A percentile compares a stretch with the other conserved stretches of the same genome.
Conservation (phyloP, 192 early-diverging fungal species). For the Mortierella claussenii region DNA sequence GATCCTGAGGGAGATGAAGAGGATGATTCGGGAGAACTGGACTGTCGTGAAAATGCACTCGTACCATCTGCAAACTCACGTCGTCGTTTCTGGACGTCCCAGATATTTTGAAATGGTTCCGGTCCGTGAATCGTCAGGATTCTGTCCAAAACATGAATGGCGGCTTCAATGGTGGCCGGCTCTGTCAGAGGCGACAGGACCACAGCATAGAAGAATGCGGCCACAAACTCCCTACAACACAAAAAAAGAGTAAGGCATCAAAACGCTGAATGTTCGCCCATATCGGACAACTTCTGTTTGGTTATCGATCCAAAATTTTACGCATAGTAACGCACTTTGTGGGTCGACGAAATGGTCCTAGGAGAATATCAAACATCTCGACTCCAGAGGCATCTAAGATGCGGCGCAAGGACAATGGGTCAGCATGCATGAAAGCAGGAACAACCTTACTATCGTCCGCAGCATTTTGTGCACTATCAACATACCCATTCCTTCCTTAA, state of each 20-base stretch:
- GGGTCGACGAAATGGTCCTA: conserved; percentile 40
- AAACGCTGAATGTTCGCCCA: too few species aligned
- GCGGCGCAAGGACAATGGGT: neutral
- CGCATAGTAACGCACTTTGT: too few species aligned
- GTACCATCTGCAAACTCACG: conserved; percentile 40
- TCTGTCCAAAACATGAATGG: conserved; percentile 37
- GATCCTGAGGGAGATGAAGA: neutral
- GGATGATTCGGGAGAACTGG: neutral
- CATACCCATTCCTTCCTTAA: conserved; percentile 46
- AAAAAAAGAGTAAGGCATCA: too few species aligned
- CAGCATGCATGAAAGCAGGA: neutral
- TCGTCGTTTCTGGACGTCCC: conserved; percentile 40
- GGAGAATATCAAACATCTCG: conserved; percentile 37
- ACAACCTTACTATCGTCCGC: neutral
- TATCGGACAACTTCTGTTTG: too few species aligned
- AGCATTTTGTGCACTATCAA: neutral
- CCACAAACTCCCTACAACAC: conserved; percentile 28
- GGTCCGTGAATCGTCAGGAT: conserved; percentile 41
- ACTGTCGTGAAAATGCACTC: conserved; percentile 22
- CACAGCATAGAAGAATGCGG: conserved; percentile 38
- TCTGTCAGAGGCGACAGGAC: conserved; percentile 42
- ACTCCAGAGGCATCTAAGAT: conserved; percentile 37
- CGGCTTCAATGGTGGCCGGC: conserved; percentile 36
- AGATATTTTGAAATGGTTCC: conserved; percentile 26
- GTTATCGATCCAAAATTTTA: too few species aligned